Evolutionary conservation across 2,329 filamentous ascomycete species (phyloP).

Genomic region (Clarireedia hainanense): DNA sequence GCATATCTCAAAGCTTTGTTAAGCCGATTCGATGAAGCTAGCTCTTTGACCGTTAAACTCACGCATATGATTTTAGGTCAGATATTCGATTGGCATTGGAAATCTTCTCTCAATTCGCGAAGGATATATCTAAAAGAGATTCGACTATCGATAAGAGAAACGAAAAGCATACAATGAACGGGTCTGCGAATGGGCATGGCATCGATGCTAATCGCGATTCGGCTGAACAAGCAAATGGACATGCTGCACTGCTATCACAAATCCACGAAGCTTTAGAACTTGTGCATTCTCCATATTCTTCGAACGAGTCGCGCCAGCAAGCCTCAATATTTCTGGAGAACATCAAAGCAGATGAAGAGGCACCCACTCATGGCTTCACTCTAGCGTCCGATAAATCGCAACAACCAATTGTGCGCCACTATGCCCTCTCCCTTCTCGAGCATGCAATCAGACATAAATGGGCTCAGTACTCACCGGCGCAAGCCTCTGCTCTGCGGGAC

Average conservation of each 20-base stretch:
- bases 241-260: slow-evolving; percentile 46
- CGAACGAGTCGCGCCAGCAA: slow-evolving; percentile 73
- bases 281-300: slow-evolving; percentile 74
- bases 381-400: slow-evolving; percentile 71
- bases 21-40: slow-evolving; percentile 1
- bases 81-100: not conserved
- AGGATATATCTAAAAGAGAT: not conserved
- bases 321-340: slow-evolving; percentile 81
- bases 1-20: not conserved
- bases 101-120: not conserved
- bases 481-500: slow-evolving; percentile 59
- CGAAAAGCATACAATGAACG: slow-evolving; percentile 21
- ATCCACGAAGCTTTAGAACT: slow-evolving; percentile 82
- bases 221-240: slow-evolving; percentile 30
- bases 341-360: slow-evolving; percentile 70
- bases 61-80: not conserved
- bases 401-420: slow-evolving; percentile 80
- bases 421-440: slow-evolving; percentile 85
- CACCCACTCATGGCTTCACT: slow-evolving; percentile 76
- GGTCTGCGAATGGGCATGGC: slow-evolving; percentile 18
- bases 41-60: slow-evolving; percentile 1
- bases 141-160: not conserved
- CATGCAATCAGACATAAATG: slow-evolving; percentile 83
- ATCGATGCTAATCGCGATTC: slow-evolving; percentile 10
- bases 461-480: slow-evolving; percentile 60